Evolutionary conservation across 495 filamentous ascomycete species (phyloP).

Genomic region (Penicillium coprophilum): DNA sequence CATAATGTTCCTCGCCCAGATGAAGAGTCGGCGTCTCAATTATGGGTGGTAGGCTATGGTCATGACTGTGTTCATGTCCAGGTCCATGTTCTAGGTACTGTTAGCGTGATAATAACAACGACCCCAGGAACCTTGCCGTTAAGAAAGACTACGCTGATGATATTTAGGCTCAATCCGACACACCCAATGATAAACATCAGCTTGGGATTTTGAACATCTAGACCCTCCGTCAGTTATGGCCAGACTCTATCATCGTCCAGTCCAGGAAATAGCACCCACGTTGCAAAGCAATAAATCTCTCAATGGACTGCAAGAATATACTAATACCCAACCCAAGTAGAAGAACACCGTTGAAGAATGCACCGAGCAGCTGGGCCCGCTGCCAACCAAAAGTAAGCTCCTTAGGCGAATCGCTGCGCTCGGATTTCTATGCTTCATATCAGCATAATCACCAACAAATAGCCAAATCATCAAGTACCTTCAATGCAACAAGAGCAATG

Average conservation of each 20-base stretch:
- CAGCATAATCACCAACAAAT: background rate
- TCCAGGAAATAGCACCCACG: slow-evolving; percentile 22
- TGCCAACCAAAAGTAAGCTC: slow-evolving; percentile 64
- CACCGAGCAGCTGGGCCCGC: slow-evolving; percentile 82
- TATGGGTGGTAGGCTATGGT: slow-evolving; percentile 7
- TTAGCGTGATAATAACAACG: slow-evolving; percentile 1
- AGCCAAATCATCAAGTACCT: slow-evolving; percentile 42
- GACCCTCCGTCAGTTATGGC: background rate
- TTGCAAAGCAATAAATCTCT: slow-evolving; percentile 64
- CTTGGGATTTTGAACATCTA: slow-evolving; percentile 67
- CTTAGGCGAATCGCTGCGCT: slow-evolving; percentile 31
- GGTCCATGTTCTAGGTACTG: slow-evolving; percentile 26
- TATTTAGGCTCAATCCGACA: slow-evolving; percentile 73
- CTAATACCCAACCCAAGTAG: slow-evolving; percentile 88
- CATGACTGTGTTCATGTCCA: slow-evolving; percentile 26
- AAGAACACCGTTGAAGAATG: slow-evolving; percentile 90
- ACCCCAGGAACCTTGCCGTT: slow-evolving; percentile 51
- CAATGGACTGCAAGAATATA: slow-evolving; percentile 85
- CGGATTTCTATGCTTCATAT: slow-evolving; percentile 27
- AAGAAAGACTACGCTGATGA: slow-evolving; percentile 73
- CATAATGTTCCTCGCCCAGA: slow-evolving; percentile 11
- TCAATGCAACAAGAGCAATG: slow-evolving; percentile 82
- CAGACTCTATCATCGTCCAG: slow-evolving; percentile 11
- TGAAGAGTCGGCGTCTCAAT: slow-evolving; percentile 16
- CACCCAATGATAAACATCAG: slow-evolving; percentile 76